phyloP scores from a whole-genome alignment of 305 asterid genomes.

The Fraxinus floribunda region DNA sequence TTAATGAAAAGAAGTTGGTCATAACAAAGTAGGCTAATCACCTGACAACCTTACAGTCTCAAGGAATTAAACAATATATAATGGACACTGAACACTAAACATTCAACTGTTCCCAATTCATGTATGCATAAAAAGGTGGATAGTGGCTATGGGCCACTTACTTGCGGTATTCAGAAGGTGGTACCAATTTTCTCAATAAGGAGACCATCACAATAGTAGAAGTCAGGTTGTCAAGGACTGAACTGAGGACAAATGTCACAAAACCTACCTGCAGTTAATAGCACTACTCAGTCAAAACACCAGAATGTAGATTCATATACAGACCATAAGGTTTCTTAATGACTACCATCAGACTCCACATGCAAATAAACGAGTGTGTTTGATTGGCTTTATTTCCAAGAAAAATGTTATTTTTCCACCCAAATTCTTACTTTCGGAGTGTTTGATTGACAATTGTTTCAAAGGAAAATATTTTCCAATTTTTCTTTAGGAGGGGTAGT shows the following conservation, averaged over 20 bases:
- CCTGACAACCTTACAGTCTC: not conserved
- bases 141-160: constrained; percentile 39
- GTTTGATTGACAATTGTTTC: not conserved
- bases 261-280: constrained; percentile 72
- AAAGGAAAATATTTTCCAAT: too few species aligned
- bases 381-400: not conserved
- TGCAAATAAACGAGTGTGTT: not conserved
- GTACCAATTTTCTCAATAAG: constrained; percentile 86
- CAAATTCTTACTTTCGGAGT: not conserved
- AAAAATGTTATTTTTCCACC: not conserved
- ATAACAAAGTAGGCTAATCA: not conserved
- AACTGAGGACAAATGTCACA: constrained; percentile 89
- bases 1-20: not conserved
- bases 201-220: constrained; percentile 98
- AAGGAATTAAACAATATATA: not conserved
- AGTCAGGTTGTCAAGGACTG: constrained; percentile 93
- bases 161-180: constrained; percentile 96
- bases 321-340: not conserved
- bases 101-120: not conserved
- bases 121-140: constrained; percentile 8
- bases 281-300: constrained; percentile 25
- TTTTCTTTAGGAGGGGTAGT: not conserved
- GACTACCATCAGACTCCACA: not conserved
- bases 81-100: not conserved
- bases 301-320: not conserved